phyloP scores from a whole-genome alignment of 2,329 filamentous ascomycete genomes.

The Fusarium beomiforme region DNA sequence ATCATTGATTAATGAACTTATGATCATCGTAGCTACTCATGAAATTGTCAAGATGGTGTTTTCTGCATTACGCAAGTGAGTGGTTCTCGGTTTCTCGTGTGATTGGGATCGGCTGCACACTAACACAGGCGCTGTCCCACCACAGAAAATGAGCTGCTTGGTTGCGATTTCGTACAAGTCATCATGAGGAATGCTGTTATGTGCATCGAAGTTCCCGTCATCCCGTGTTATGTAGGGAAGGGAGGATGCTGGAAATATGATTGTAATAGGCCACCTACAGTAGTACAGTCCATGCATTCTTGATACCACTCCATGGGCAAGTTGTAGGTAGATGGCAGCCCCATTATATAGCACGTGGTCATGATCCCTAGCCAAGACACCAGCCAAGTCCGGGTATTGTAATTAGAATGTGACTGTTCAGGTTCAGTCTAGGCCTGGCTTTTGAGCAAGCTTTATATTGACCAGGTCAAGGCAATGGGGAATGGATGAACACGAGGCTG shows the following conservation, averaged over 20 bases:
- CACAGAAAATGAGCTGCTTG: not conserved
- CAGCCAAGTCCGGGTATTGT: constrained; percentile 20
- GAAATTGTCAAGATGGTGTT: not conserved
- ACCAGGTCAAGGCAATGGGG: constrained; percentile 1
- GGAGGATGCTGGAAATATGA: not conserved
- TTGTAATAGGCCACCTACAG: not conserved
- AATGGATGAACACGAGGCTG: constrained; percentile 13
- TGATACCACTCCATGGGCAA: not conserved
- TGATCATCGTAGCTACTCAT: constrained; percentile 1
- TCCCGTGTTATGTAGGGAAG: not conserved
- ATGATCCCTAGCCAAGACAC: constrained; percentile 7
- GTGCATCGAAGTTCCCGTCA: constrained; percentile 6
- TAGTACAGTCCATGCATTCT: constrained; percentile 1
- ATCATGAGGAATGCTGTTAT: constrained; percentile 1
- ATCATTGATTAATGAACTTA: constrained; percentile 22
- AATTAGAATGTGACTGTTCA: constrained; percentile 20
- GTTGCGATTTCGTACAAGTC: not conserved
- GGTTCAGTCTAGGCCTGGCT: constrained; percentile 1
- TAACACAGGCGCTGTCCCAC: constrained; percentile 6
- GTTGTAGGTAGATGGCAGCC: constrained; percentile 2
- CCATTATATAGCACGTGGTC: constrained; percentile 20
- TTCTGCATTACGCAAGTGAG: not conserved
- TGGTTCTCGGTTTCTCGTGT: constrained; percentile 6
- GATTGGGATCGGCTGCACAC: constrained; percentile 30
- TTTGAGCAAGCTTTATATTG: not conserved